Conservation (phyloP, 2,329 filamentous ascomycete genomes). For the Pleomassaria siparia region DNA sequence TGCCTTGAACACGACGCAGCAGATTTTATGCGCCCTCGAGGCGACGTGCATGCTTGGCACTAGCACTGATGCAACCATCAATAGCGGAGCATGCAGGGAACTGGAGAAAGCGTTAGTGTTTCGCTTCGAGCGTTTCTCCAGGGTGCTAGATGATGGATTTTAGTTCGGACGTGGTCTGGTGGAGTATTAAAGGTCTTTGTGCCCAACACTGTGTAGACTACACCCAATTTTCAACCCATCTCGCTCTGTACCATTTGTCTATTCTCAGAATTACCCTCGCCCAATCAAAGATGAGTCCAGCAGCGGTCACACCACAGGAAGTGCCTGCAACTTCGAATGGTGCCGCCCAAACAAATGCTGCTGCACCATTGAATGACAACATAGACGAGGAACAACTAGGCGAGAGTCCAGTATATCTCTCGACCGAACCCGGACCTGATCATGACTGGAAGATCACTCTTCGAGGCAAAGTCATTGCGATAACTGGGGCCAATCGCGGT, state of each 20-base stretch:
- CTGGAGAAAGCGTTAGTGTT: neutral
- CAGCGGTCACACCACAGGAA: conserved; percentile 22
- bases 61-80: conserved; percentile 3
- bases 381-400: conserved; percentile 25
- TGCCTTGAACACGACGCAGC: neutral
- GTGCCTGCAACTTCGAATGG: neutral
- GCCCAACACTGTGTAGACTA: neutral
- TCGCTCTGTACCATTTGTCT: neutral
- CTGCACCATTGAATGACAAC: conserved; percentile 16
- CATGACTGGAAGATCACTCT: conserved; percentile 51
- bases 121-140: neutral
- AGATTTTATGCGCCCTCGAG: conserved; percentile 7
- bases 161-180: neutral
- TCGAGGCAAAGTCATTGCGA: conserved; percentile 44
- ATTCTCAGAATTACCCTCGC: neutral
- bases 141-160: neutral
- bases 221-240: neutral
- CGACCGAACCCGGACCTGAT: conserved; percentile 48
- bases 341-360: neutral
- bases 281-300: conserved; percentile 27
- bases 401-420: conserved; percentile 39
- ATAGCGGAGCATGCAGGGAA: neutral
- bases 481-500: conserved; percentile 35
- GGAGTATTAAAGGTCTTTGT: conserved; percentile 10
- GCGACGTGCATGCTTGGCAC: conserved; percentile 18